A percentile compares a stretch with the other conserved stretches of the same genome.
These are phyloP conservation scores for Leccinum uliginosum DNA, from an alignment of 768 basidiomycete species.

Conservation along the genomic window DNA sequence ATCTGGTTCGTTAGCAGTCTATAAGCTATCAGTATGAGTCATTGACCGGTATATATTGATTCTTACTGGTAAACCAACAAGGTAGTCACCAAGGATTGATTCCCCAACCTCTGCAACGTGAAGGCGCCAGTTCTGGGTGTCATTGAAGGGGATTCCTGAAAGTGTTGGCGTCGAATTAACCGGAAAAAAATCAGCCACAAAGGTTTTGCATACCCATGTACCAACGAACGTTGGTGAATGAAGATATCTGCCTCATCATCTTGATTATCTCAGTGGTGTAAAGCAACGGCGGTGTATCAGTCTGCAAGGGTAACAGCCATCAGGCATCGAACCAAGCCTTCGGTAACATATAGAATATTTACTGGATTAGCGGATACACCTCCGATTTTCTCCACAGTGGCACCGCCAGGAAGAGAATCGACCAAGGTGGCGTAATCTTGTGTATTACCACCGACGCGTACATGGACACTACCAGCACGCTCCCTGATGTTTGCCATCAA, in stretches of 20 bases:
- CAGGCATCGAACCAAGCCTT: background rate
- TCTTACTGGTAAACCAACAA: constrained; percentile 49
- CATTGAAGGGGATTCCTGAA: constrained; percentile 60
- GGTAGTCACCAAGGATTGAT: constrained; percentile 55
- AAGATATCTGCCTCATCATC: constrained; percentile 56
- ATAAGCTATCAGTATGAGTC: constrained; percentile 14
- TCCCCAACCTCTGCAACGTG: constrained; percentile 56
- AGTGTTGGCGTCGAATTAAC: constrained; percentile 11
- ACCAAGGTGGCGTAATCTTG: constrained; percentile 63
- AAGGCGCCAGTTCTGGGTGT: constrained; percentile 48
- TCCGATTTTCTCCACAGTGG: constrained; percentile 48
- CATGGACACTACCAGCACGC: constrained; percentile 54
- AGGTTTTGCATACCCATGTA: constrained; percentile 41
- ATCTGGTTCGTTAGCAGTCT: constrained; percentile 79
- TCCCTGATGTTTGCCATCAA: constrained; percentile 67
- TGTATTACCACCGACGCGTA: constrained; percentile 80
- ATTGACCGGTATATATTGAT: no score
- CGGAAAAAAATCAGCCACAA: background rate
- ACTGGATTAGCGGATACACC: constrained; percentile 38
- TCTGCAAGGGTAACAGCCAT: background rate
- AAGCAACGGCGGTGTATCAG: constrained; percentile 38
- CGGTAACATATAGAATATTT: background rate
- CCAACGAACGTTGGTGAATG: constrained; percentile 60
- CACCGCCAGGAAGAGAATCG: constrained; percentile 42
- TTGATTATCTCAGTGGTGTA: constrained; percentile 66